These are phyloP conservation scores for Pythium monospermum DNA, from an alignment of 352 stramenopile species.

Conservation along the genomic window DNA sequence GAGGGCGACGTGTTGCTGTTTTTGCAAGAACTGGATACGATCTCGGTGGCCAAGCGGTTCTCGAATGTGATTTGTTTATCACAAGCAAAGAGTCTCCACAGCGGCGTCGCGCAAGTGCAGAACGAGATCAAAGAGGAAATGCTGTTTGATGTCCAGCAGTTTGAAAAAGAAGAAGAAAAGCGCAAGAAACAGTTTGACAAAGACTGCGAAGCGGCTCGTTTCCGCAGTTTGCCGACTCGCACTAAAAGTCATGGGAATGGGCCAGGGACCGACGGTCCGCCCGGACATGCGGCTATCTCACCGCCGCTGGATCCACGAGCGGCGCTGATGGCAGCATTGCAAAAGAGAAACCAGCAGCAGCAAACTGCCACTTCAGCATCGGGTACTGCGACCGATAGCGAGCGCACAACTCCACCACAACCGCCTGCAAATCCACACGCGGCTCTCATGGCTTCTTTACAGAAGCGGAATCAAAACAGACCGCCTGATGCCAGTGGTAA, in stretches of 20 bases:
- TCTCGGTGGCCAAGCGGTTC: constrained; percentile 56
- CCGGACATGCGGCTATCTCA: too few species aligned
- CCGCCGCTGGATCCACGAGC: constrained; percentile 1
- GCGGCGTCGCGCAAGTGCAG: constrained; percentile 47
- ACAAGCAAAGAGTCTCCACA: constrained; percentile 42
- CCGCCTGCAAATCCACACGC: too few species aligned
- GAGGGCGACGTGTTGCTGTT: constrained; percentile 67
- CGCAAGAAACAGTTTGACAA: constrained; percentile 1
- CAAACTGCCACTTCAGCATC: neutral
- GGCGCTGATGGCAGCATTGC: constrained; percentile 14
- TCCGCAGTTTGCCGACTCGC: too few species aligned
- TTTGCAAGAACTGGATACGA: constrained; percentile 46
- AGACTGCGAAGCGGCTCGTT: too few species aligned
- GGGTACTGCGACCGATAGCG: neutral
- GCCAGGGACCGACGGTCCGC: too few species aligned
- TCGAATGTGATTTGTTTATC: constrained; percentile 67
- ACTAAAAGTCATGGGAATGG: too few species aligned
- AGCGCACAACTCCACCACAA: neutral
- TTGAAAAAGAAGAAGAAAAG: constrained; percentile 38
- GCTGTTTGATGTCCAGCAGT: constrained; percentile 41
- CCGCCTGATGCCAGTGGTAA: too few species aligned
- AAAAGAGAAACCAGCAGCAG: constrained; percentile 1
- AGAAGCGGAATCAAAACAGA: too few species aligned
- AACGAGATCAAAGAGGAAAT: constrained; percentile 76
- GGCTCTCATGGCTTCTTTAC: too few species aligned